Base-by-base conservation (phyloP, 257 asterid genomes). In the Scutellaria minor region DNA sequence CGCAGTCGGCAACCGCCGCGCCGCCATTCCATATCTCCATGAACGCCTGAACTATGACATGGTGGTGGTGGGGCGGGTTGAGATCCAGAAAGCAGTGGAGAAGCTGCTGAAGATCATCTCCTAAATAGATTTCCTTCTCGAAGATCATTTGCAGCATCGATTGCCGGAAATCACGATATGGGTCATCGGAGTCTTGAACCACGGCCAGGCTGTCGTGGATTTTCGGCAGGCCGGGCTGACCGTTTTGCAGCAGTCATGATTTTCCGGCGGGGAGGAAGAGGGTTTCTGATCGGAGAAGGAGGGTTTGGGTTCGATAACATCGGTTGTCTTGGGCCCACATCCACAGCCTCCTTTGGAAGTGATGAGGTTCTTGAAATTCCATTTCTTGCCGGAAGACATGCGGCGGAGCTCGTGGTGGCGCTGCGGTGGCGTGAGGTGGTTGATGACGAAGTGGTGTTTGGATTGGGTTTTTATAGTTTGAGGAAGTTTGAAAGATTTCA, bases 111-210 rank as follows among this genome's bases (percentile, higher is more conserved):
- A 91, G 84, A 65, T 85, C 96, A 46, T 79, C 58, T 9, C 64
- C 58, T 0, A 90, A 64, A 53, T 86, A 77, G 6, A 91, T 84
- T 70, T 83, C 88, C 31, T 72, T 83, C 84, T 83, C 96, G 13
- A 74, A 9, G 6, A 92, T 89, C 97, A 92, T 90, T 7, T 85
- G 96, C 12, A 89, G 72, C 93, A 92, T 88, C 7, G 97, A 92
- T 18, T 77, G 77, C 5, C 89, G 84, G 77, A 92, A 92, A 84
- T 92, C 97, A 1, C 22, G 67, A 55, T 83, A 88, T 10, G 96
- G 96, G 75, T 92, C 88, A 11, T 83, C 79, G 18, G 97, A 87
- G 15, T 89, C 90, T 64, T 87, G 87, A 3, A 89, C 83, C 5
- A 91, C 77, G 13, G 96, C 96, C n/a, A 84, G 52, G 66, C 90